Conservation (phyloP, 768 basidiomycete genomes). For the Suillus subluteus region DNA sequence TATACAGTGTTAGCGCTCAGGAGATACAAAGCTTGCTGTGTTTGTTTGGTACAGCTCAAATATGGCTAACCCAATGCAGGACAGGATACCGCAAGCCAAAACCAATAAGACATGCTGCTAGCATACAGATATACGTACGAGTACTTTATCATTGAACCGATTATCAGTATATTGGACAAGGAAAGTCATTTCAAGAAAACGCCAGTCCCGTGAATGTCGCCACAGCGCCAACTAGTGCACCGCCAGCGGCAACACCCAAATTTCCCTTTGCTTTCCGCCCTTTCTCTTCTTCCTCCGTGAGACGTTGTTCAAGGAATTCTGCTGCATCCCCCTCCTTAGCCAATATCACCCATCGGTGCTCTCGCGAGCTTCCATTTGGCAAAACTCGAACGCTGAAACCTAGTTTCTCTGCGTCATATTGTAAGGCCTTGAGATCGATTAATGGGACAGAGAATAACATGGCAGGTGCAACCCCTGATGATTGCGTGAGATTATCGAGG, state of each 20-base stretch:
- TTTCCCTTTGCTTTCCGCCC: slow-evolving; percentile 21
- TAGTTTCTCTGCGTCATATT: slow-evolving; percentile 42
- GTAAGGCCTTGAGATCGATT: slow-evolving; percentile 45
- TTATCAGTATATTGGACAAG: neutral
- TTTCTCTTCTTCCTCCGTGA: slow-evolving; percentile 36
- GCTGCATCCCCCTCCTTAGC: slow-evolving; percentile 55
- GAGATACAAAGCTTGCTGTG: neutral
- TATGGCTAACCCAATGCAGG: neutral
- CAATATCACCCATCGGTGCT: slow-evolving; percentile 54
- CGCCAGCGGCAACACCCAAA: slow-evolving; percentile 54
- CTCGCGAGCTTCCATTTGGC: slow-evolving; percentile 26
- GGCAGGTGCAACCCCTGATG: slow-evolving; percentile 43
- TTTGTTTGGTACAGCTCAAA: slow-evolving; percentile 2
- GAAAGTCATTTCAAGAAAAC: slow-evolving; percentile 39
- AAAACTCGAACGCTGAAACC: slow-evolving; percentile 50
- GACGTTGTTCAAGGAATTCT: slow-evolving; percentile 32
- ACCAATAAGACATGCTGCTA: neutral
- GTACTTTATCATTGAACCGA: neutral
- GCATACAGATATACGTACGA: neutral
- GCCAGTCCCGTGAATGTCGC: slow-evolving; percentile 64
- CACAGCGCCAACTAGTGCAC: slow-evolving; percentile 63
- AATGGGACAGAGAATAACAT: slow-evolving; percentile 53
- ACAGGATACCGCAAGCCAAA: neutral
- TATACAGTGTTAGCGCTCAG: neutral
- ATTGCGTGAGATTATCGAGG: slow-evolving; percentile 44